Evolutionary conservation across 73 alveolate species (phyloP), one percentile per base, ranked within the genome.

Genomic region (Paramecium octaurelia): DNA sequence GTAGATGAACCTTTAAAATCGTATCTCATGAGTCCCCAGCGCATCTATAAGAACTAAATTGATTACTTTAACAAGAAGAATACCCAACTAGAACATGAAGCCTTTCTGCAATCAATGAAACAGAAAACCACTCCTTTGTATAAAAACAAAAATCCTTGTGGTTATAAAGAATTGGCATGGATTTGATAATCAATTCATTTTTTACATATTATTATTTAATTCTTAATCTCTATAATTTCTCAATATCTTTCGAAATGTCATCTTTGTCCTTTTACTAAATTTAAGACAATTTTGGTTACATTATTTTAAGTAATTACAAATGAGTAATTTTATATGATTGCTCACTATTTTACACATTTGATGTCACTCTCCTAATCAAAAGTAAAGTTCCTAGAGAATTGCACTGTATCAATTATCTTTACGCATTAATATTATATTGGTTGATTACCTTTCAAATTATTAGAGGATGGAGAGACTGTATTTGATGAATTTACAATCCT

Each of bases 61-160:
- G 91, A 80, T 43, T 80, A 80, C 20, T 80, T 80, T 43, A 80
- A 80, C 34, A 80, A 80, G 73, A 80, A 80, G 16, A 42, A 80
- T 48, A 80, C 91, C 21, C 23, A 40, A 12, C 3, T 23, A 24
- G 91, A 80, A 80, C 46, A 24, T 80, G 70, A 80, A 2, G 20
- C 31, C 21, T 80, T 80, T 27, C 34, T 40, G 3, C 14, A 80
- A 44, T 36, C 35, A 36, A 73, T 73, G 87, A 73, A 73, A 36
- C 18, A 36, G 36, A 73, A 34, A 73, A 20, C 40, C 18, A 73
- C 60, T 73, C 87, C 87, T 9, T 10, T 14, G 40, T 73, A 73
- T 38, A 40, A 40, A 40, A 73, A 73, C n/a, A 36, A 34, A 43
- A 73, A 73, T 73, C 87, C 87, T 73, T 73, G 87, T 73, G 87